Conservation (phyloP, 208 protist genomes). For the Leptomonas seymouri region DNA sequence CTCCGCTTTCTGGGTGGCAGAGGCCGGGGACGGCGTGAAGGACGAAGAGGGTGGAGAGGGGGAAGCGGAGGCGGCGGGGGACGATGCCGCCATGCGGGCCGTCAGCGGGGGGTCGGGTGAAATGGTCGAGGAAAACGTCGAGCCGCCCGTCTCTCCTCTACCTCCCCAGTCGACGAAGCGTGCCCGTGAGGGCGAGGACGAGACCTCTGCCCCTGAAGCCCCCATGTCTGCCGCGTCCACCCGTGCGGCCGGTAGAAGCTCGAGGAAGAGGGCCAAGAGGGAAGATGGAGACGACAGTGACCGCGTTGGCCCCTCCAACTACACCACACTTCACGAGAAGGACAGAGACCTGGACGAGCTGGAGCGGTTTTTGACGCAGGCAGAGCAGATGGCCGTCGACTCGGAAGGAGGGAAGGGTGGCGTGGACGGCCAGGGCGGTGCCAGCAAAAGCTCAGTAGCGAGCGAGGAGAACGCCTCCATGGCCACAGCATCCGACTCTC, state of each 20-base stretch:
- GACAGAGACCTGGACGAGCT: constrained; percentile 63
- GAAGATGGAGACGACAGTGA: neutral
- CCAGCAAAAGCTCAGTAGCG: neutral
- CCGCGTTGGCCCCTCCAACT: constrained; percentile 14
- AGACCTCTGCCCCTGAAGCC: neutral
- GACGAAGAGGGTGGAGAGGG: neutral
- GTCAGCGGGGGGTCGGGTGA: neutral
- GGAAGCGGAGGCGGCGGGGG: constrained; percentile 6
- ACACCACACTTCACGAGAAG: constrained; percentile 36
- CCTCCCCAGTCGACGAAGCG: neutral
- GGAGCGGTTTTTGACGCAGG: constrained; percentile 35
- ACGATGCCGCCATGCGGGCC: neutral
- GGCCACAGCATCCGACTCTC: constrained; percentile 21
- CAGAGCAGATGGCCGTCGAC: neutral
- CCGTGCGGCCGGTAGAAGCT: neutral
- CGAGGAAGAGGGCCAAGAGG: constrained; percentile 18
- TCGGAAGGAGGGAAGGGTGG: neutral
- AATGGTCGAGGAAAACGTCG: neutral
- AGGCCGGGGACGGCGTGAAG: constrained; percentile 17
- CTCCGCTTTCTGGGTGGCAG: constrained; percentile 21
- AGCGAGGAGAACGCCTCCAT: constrained; percentile 22
- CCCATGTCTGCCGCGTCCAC: neutral
- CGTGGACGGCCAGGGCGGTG: neutral
- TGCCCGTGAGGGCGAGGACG: constrained; percentile 1
- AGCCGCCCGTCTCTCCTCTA: neutral